A percentile compares a stretch with the other conserved stretches of the same genome.
These are phyloP conservation scores for Xylariaceae sp. DNA, from an alignment of 2,329 filamentous ascomycete species.

Conservation along the genomic window DNA sequence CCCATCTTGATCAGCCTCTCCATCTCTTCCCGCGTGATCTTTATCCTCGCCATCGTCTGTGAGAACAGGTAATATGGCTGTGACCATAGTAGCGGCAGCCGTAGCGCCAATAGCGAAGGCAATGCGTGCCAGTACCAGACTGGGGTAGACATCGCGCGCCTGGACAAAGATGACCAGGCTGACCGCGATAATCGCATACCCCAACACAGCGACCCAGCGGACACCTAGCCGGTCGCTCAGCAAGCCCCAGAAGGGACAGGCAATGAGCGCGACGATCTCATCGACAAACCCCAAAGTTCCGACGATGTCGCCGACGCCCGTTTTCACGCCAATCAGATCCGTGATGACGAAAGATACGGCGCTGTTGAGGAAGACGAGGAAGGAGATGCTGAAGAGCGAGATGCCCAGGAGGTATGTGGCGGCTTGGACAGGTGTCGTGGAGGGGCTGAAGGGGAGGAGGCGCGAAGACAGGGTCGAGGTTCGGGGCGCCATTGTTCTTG, in stretches of 20 bases:
- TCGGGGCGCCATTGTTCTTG: conserved; percentile 14
- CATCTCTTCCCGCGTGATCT: conserved; percentile 20
- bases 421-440: conserved; percentile 60
- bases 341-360: conserved; percentile 81
- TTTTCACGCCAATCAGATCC: conserved; percentile 70
- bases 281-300: conserved; percentile 83
- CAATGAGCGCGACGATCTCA: conserved; percentile 75
- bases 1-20: too few relatives aligned
- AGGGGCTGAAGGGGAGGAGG: conserved; percentile 54
- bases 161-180: conserved; percentile 79
- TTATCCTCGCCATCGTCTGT: conserved; percentile 46
- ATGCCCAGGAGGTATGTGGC: conserved; percentile 75
- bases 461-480: conserved; percentile 23
- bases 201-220: conserved; percentile 66
- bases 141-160: conserved; percentile 81
- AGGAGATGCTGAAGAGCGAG: conserved; percentile 81
- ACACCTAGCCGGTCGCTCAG: conserved; percentile 75
- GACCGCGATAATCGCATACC: conserved; percentile 77
- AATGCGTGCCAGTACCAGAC: conserved; percentile 77
- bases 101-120: conserved; percentile 88
- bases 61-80: conserved; percentile 77
- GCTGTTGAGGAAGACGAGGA: conserved; percentile 86
- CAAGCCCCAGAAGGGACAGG: conserved; percentile 76
- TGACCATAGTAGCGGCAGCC: conserved; percentile 95
- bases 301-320: conserved; percentile 73